Evolutionary conservation across 352 stramenopile species (phyloP).

Genomic region (Elongisporangium senticosum): DNA sequence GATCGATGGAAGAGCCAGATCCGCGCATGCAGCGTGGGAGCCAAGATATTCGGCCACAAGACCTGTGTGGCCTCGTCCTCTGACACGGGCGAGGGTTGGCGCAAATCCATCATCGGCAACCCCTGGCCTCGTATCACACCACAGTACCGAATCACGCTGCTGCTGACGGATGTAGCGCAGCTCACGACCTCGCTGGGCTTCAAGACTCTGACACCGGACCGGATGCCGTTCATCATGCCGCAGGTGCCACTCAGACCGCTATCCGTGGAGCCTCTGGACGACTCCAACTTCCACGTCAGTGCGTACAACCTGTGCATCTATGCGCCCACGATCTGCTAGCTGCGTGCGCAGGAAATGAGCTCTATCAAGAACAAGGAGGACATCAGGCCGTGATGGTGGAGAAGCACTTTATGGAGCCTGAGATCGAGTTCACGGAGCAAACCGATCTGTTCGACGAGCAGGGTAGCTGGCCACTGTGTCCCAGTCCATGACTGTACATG

Average conservation of each 20-base stretch:
- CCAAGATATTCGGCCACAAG: no score
- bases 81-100: constrained; percentile 67
- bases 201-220: constrained; percentile 51
- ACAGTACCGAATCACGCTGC: constrained; percentile 57
- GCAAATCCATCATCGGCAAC: constrained; percentile 35
- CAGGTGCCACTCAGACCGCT: constrained; percentile 57
- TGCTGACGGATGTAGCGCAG: constrained; percentile 75
- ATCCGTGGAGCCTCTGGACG: constrained; percentile 69
- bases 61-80: no score
- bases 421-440: constrained; percentile 70
- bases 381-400: constrained; percentile 69
- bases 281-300: constrained; percentile 76
- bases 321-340: constrained; percentile 64
- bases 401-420: constrained; percentile 62
- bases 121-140: constrained; percentile 71
- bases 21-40: no score
- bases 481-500: constrained; percentile 61
- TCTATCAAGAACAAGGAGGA: constrained; percentile 32
- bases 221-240: constrained; percentile 71
- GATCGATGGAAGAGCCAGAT: no score
- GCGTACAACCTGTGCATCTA: constrained; percentile 48
- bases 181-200: constrained; percentile 71
- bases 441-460: constrained; percentile 71
- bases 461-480: constrained; percentile 66
- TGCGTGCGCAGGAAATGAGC: constrained; percentile 65